phyloP scores from a whole-genome alignment of 345 rosid genomes.

The Bruguiera gymnorhiza region DNA sequence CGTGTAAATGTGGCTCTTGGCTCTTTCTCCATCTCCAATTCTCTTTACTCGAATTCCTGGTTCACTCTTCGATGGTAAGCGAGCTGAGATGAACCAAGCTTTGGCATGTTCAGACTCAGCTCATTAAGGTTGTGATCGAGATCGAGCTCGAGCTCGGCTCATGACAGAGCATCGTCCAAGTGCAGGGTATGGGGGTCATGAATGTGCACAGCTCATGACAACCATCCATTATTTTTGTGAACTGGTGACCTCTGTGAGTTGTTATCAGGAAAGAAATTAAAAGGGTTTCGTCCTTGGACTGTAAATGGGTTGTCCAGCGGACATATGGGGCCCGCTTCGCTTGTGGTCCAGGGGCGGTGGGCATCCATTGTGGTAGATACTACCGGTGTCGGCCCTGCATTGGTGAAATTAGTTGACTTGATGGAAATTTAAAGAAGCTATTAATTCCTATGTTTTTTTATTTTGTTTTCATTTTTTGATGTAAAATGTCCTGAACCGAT shows the following conservation, averaged over 20 bases:
- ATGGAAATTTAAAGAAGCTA: neutral
- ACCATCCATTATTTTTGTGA: slow-evolving; percentile 8
- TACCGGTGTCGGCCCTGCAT: neutral
- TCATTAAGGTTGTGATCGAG: no score
- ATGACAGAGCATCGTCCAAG: no score
- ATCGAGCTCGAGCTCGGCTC: no score
- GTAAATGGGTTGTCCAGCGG: slow-evolving; percentile 22
- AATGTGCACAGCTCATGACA: slow-evolving; percentile 17
- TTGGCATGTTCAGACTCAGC: no score
- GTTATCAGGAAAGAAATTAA: neutral
- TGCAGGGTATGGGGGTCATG: neutral
- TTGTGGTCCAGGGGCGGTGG: slow-evolving; percentile 26
- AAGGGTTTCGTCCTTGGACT: slow-evolving; percentile 5
- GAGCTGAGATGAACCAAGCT: no score
- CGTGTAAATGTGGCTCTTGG: neutral
- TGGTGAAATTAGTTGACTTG: slow-evolving; percentile 2
- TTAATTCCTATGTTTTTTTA: neutral
- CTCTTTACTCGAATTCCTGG: no score
- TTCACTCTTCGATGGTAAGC: no score
- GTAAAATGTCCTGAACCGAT: neutral
- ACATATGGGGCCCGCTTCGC: slow-evolving; percentile 23
- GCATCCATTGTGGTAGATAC: slow-evolving; percentile 18
- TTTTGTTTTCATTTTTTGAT: neutral
- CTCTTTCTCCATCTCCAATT: no score
- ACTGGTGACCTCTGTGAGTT: neutral